Conservation (phyloP, 2,329 filamentous ascomycete genomes). For the Conoideocrella luteorostrata region DNA sequence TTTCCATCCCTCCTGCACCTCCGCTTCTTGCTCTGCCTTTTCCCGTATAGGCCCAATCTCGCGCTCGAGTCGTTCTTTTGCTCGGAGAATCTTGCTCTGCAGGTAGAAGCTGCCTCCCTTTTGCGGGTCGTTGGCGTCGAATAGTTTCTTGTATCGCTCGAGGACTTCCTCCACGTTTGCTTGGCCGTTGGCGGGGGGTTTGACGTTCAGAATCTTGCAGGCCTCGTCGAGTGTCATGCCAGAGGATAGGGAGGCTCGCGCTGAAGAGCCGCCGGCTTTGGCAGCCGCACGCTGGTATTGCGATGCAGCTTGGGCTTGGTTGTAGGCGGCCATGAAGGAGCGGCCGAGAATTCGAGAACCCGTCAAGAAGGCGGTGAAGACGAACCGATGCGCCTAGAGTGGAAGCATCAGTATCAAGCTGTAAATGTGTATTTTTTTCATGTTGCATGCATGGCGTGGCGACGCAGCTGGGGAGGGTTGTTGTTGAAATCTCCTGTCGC, state of each 20-base stretch:
- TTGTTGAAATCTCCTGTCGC: too few relatives aligned
- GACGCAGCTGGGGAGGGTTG: too few relatives aligned
- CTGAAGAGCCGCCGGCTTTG: conserved; percentile 49
- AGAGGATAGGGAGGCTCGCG: conserved; percentile 50
- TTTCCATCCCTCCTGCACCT: conserved; percentile 81
- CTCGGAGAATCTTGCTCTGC: conserved; percentile 91
- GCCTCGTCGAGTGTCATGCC: conserved; percentile 93
- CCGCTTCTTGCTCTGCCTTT: conserved; percentile 66
- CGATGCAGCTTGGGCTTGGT: conserved; percentile 83
- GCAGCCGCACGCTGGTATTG: conserved; percentile 71
- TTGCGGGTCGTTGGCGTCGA: conserved; percentile 88
- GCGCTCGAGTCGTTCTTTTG: conserved; percentile 84
- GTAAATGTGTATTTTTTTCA: too few relatives aligned
- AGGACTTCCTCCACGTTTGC: conserved; percentile 73
- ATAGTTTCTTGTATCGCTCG: conserved; percentile 87
- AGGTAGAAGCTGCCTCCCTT: conserved; percentile 98
- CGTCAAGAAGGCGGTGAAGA: conserved; percentile 88
- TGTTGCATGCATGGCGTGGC: too few relatives aligned
- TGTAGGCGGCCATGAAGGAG: conserved; percentile 90
- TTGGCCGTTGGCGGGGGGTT: conserved; percentile 68
- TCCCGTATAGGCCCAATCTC: conserved; percentile 70
- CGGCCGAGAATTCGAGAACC: conserved; percentile 88
- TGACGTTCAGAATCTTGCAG: conserved; percentile 94
- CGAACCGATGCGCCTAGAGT: conserved; percentile 71
- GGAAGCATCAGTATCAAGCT: conserved; percentile 11